These are phyloP conservation scores for Hymenotorrendiella dingleyae DNA, from an alignment of 2,329 filamentous ascomycete genomes.

Conservation along the genomic window DNA sequence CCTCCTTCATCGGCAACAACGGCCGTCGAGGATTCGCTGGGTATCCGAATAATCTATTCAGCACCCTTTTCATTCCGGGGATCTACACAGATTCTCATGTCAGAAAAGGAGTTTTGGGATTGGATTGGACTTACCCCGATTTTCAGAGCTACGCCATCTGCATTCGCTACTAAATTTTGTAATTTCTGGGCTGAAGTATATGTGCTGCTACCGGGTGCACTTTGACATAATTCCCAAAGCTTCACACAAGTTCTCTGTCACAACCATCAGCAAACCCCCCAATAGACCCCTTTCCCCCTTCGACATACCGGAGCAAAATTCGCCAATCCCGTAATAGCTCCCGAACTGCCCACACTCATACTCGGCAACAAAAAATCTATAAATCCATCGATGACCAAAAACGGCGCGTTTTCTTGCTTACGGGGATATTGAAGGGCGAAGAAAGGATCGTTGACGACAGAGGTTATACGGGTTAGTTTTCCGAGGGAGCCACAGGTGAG, in stretches of 20 bases:
- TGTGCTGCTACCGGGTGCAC: neutral
- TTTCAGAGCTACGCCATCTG: conserved; percentile 19
- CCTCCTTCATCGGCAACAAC: conserved; percentile 17
- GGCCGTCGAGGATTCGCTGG: conserved; percentile 15
- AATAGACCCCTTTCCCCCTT: neutral
- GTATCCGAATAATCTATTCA: conserved; percentile 20
- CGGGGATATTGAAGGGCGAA: conserved; percentile 4
- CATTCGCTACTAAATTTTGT: conserved; percentile 18
- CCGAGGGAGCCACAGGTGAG: conserved; percentile 21
- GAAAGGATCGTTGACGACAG: conserved; percentile 11
- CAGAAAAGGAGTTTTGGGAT: neutral
- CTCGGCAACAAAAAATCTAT: conserved; percentile 28
- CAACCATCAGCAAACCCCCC: neutral
- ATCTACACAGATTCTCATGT: conserved; percentile 9
- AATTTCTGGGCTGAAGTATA: conserved; percentile 16
- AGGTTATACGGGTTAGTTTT: conserved; percentile 20
- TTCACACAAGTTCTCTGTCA: conserved; percentile 13
- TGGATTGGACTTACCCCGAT: conserved; percentile 11
- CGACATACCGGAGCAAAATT: conserved; percentile 13
- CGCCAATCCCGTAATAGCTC: conserved; percentile 12
- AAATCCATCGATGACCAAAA: conserved; percentile 25
- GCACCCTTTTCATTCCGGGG: conserved; percentile 21
- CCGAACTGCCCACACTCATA: conserved; percentile 16
- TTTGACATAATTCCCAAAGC: conserved; percentile 13
- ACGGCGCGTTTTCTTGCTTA: conserved; percentile 11